Evolutionary conservation across 164 flowering plant species (phyloP).

Genomic region (Chimonanthus praecox): DNA sequence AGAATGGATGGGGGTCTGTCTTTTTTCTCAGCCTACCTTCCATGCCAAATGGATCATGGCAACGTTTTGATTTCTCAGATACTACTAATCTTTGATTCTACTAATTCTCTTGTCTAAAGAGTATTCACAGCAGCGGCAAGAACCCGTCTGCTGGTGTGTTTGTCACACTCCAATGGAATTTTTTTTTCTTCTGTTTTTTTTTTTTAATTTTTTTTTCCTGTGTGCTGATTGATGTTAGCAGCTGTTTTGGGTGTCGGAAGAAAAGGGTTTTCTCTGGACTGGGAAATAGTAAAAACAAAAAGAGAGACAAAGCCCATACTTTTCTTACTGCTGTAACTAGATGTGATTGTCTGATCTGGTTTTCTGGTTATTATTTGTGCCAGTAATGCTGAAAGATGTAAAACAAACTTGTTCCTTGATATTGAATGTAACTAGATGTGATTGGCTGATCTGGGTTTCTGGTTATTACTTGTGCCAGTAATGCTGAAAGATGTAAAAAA

Average conservation of each 20-base stretch:
- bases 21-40: slow-evolving; percentile 9
- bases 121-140: not conserved
- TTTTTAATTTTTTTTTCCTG: not conserved
- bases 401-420: slow-evolving; percentile 4
- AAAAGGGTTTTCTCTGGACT: not conserved
- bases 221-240: slow-evolving; percentile 9
- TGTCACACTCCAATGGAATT: not conserved
- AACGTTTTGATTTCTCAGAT: slow-evolving; percentile 2
- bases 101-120: slow-evolving; percentile 1
- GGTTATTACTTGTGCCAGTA: slow-evolving; percentile 5
- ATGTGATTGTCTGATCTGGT: slow-evolving; percentile 3
- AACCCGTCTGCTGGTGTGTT: not conserved
- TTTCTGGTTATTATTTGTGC: slow-evolving; percentile 5
- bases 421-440: slow-evolving; percentile 3
- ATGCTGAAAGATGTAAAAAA: slow-evolving; percentile 6
- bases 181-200: not conserved
- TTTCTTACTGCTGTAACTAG: not conserved
- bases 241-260: slow-evolving; percentile 11
- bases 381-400: slow-evolving; percentile 7
- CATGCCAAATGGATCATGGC: slow-evolving; percentile 7
- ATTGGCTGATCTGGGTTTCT: slow-evolving; percentile 5
- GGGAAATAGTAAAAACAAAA: not conserved
- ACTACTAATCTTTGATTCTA: slow-evolving; percentile 10
- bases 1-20: slow-evolving; percentile 5
- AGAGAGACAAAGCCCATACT: not conserved